Evolutionary conservation across 1,139 yeast species (phyloP).

Genomic region (Lodderomyces oxycetoniae): DNA sequence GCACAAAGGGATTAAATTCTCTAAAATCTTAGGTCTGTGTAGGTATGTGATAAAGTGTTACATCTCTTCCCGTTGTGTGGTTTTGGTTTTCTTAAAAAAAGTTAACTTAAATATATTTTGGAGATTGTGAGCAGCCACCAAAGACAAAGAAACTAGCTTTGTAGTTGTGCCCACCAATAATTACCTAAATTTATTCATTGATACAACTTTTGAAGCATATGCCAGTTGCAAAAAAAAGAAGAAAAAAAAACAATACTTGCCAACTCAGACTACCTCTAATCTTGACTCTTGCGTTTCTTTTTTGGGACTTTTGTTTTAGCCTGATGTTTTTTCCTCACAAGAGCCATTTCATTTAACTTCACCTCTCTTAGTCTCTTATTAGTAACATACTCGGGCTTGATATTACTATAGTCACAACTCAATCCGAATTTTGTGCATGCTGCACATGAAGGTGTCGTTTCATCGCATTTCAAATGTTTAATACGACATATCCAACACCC

Average conservation of each 20-base stretch:
- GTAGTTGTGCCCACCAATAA: no score
- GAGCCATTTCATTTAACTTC: conserved; percentile 32
- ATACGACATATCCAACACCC: conserved; percentile 52
- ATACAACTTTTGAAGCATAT: no score
- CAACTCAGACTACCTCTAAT: not conserved
- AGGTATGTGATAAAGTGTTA: no score
- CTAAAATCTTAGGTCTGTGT: no score
- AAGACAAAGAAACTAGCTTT: no score
- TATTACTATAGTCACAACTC: conserved; percentile 40
- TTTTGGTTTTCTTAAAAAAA: no score
- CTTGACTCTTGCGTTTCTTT: conserved; percentile 5
- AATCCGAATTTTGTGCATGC: conserved; percentile 41
- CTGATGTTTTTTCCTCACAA: conserved; percentile 29
- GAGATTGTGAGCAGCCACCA: no score
- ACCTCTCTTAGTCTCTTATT: conserved; percentile 34
- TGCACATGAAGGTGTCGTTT: conserved; percentile 35
- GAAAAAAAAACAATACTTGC: not conserved
- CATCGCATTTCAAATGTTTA: conserved; percentile 48
- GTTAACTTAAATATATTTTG: no score
- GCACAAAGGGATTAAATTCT: no score
- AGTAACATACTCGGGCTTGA: conserved; percentile 39
- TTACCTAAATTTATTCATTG: no score
- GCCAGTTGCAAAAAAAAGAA: no score
- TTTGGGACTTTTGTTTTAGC: conserved; percentile 6
- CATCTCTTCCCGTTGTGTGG: no score